Evolutionary conservation across 805 yeast species (phyloP).

Genomic region (Wickerhamiella kurtzmanii): DNA sequence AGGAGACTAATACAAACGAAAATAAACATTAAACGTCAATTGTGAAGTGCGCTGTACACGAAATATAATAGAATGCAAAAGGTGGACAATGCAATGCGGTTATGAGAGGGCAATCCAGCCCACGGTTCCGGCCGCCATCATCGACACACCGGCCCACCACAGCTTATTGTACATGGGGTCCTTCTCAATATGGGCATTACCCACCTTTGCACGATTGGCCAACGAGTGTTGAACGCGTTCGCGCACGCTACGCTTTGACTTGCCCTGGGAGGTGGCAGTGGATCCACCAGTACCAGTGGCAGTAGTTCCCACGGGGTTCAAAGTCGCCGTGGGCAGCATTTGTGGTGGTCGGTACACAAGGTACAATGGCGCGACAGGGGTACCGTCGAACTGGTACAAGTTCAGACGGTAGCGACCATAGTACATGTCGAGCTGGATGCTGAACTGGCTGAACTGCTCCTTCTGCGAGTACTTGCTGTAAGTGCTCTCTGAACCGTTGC

Average conservation of each 20-base stretch:
- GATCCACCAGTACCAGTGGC: conserved; percentile 1
- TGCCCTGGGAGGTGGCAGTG: conserved; percentile 4
- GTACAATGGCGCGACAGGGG: conserved; percentile 73
- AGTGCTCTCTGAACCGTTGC: conserved; percentile 33
- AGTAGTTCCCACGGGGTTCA: conserved; percentile 62
- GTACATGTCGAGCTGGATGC: conserved; percentile 56
- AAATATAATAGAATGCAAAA: background rate
- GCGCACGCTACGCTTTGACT: conserved; percentile 9
- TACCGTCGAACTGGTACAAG: conserved; percentile 58
- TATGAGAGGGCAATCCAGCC: conserved; percentile 17
- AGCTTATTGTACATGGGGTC: conserved; percentile 17
- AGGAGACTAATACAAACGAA: background rate
- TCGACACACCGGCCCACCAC: conserved; percentile 30
- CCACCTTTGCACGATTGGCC: conserved; percentile 65
- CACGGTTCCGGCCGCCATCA: conserved; percentile 28
- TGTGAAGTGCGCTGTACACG: background rate
- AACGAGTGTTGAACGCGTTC: conserved; percentile 51
- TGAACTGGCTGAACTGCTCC: conserved; percentile 44
- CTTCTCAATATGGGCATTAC: conserved; percentile 34
- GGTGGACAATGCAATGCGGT: background rate
- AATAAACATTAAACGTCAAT: background rate
- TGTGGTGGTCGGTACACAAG: conserved; percentile 86
- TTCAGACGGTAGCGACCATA: conserved; percentile 72
- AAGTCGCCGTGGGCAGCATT: conserved; percentile 87
- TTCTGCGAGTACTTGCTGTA: conserved; percentile 64